These are phyloP conservation scores for Peronospora destructor DNA, from an alignment of 352 stramenopile genomes.

Conservation along the genomic window DNA sequence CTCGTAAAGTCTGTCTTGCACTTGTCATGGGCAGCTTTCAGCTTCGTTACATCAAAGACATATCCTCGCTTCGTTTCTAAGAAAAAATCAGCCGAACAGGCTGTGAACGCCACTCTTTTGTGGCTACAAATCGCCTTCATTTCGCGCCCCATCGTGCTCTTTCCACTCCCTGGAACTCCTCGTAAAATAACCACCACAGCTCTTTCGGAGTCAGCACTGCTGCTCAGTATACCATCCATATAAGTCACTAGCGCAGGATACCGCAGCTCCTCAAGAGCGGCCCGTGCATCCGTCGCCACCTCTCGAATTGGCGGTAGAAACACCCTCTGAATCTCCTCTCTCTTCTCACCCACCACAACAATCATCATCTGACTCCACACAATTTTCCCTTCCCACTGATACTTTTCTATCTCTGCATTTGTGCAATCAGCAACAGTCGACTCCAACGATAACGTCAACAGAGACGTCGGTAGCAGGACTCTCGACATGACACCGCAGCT, in stretches of 20 bases:
- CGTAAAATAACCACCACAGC: constrained; percentile 53
- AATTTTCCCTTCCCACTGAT: constrained; percentile 25
- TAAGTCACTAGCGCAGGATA: constrained; percentile 31
- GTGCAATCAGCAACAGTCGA: constrained; percentile 13
- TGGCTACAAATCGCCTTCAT: constrained; percentile 34
- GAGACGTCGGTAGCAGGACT: constrained; percentile 19
- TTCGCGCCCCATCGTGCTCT: constrained; percentile 49
- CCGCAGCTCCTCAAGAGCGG: constrained; percentile 10
- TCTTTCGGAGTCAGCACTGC: constrained; percentile 10
- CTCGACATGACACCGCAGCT: constrained; percentile 36
- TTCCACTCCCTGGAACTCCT: constrained; percentile 67
- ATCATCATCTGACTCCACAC: constrained; percentile 21
- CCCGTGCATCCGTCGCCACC: background rate
- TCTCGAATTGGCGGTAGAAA: constrained; percentile 16
- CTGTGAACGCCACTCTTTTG: constrained; percentile 18
- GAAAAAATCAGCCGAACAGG: constrained; percentile 59
- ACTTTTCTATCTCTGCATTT: constrained; percentile 9
- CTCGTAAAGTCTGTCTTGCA: constrained; percentile 39
- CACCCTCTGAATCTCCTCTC: constrained; percentile 22
- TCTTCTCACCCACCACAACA: constrained; percentile 3
- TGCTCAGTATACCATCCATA: constrained; percentile 35
- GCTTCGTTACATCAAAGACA: constrained; percentile 46
- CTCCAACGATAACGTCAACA: constrained; percentile 15
- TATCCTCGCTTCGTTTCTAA: constrained; percentile 64
- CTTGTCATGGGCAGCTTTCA: constrained; percentile 40